Base-by-base conservation (phyloP, 1,139 yeast species). In the Blastobotrys arbuscula region DNA sequence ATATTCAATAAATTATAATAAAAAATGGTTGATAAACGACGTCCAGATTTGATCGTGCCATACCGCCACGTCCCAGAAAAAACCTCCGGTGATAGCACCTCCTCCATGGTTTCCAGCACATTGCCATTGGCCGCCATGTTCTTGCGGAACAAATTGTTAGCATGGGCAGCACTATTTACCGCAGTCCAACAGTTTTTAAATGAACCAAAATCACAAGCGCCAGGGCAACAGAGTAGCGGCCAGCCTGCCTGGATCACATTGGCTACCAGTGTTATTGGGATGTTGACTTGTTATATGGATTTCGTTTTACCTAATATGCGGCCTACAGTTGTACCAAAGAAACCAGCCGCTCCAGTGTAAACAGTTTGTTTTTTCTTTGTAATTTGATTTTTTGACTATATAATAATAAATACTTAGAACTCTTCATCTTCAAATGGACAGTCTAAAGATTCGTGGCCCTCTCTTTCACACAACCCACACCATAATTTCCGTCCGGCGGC, bases 381-480 rank as follows among this genome's bases (percentile, higher is more conserved):
- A 24, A 35, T 30, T 15, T 33, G 19, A 23, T 31, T 23, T 13
- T 31, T 9, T 34, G 9, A 33, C 19, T 10, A 31, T 15, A 31
- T 5, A 28, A 30, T 18, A 21, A 31, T 16, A 41, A 30, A 30
- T 41, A 41, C 21, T 35, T 46, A 49, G 23, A 49, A 49, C 15
- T 49, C 52, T 55, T 78, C 79, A 55, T 78, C 79, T 59, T 85
- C 95, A 61, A 78, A 87, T 0, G 97, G 97, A 68, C 97, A 90
- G 50, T 87, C 87, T 40, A 82, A 72, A 55, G 94, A 83, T 50
- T 81, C 84, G 62, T 90, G 97, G 1, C 97, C 97, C 46, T 79
- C 82, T 49, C 88, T 71, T 65, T 90, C 97, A 68, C 97, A 90
- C 46, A 88, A 72, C 0, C 95, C 96, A 69, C 97, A 90, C 95